phyloP scores from a whole-genome alignment of 257 asterid genomes.

The Primulina tabacum region DNA sequence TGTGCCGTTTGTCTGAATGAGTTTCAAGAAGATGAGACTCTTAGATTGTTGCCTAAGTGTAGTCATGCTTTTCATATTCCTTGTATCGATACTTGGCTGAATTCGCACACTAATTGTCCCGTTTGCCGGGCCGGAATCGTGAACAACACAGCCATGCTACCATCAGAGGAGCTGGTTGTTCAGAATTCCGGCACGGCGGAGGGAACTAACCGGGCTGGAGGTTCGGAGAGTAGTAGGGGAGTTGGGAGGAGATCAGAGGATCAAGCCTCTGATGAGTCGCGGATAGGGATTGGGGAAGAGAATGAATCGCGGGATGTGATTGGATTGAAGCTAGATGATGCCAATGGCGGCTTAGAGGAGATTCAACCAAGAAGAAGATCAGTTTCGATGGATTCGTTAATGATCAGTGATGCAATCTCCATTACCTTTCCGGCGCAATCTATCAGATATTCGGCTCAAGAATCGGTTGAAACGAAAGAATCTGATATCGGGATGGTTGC shows the following conservation, averaged over 20 bases:
- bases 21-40: constrained; percentile 63
- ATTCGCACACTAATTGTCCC: constrained; percentile 79
- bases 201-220: constrained; percentile 23
- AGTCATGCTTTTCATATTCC: constrained; percentile 76
- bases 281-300: constrained; percentile 27
- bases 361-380: constrained; percentile 47
- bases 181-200: constrained; percentile 27
- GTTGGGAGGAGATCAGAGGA: constrained; percentile 15
- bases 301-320: constrained; percentile 12
- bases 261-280: constrained; percentile 24
- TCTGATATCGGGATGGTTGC: neutral
- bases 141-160: neutral
- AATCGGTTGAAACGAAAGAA: constrained; percentile 14
- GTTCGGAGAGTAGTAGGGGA: constrained; percentile 25
- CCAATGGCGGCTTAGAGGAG: constrained; percentile 28
- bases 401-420: constrained; percentile 29
- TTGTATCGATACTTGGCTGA: constrained; percentile 88
- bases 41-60: constrained; percentile 68
- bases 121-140: constrained; percentile 68
- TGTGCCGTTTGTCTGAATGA: constrained; percentile 80
- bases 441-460: constrained; percentile 14
- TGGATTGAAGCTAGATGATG: constrained; percentile 21
- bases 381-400: constrained; percentile 45
- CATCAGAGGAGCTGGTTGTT: constrained; percentile 16
- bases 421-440: constrained; percentile 27